A percentile compares a stretch with the other conserved stretches of the same genome.
Conservation (phyloP, 306 rosid genomes). For the Glycyrrhiza uralensis region DNA sequence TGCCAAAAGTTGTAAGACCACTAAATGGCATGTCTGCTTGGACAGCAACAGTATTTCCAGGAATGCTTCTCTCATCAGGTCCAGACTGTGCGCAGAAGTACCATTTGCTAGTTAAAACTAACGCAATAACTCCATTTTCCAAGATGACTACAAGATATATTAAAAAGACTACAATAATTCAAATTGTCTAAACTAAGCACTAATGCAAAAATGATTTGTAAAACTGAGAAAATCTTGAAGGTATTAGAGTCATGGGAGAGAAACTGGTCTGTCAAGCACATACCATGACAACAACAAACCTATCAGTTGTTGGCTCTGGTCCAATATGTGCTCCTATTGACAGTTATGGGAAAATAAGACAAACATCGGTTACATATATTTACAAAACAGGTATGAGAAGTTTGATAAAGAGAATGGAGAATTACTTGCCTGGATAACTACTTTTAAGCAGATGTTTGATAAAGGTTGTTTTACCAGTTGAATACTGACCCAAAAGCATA, state of each 20-base stretch:
- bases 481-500: constrained; percentile 97
- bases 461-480: constrained; percentile 93
- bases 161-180: background rate
- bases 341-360: constrained; percentile 14
- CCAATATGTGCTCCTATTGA: constrained; percentile 90
- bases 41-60: constrained; percentile 92
- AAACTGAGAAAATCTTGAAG: constrained; percentile 11
- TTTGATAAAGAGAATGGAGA: constrained; percentile 3
- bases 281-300: constrained; percentile 99
- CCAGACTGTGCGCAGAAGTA: constrained; percentile 66
- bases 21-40: constrained; percentile 96
- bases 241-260: background rate
- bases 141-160: constrained; percentile 13
- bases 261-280: constrained; percentile 2
- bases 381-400: background rate
- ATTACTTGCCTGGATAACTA: constrained; percentile 79
- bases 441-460: constrained; percentile 79
- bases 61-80: constrained; percentile 85
- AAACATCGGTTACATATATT: constrained; percentile 15
- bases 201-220: background rate
- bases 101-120: constrained; percentile 20
- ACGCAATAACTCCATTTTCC: constrained; percentile 12
- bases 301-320: constrained; percentile 95
- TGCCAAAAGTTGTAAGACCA: constrained; percentile 87
- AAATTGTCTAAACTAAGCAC: background rate